phyloP scores from a whole-genome alignment of 225 moss, liverwort and hornwort species.

The Bryoerythrophyllum caledonicum region DNA sequence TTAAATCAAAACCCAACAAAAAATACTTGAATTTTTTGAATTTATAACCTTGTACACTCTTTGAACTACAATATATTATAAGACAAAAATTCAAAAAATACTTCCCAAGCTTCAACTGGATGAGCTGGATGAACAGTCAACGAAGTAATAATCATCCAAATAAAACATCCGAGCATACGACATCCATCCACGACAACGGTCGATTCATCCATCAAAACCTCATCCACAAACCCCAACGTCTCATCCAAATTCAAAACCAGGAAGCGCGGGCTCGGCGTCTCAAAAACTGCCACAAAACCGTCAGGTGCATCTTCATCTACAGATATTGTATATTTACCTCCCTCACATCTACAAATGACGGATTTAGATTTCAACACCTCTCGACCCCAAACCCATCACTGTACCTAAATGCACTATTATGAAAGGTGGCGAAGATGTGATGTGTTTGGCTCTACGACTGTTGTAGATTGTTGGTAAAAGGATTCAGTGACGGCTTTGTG shows the following conservation, averaged over 20 bases:
- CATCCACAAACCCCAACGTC: neutral
- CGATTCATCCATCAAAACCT: neutral
- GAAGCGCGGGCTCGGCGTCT: neutral
- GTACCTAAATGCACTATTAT: neutral
- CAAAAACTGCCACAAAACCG: neutral
- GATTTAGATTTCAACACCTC: neutral
- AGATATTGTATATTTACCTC: neutral
- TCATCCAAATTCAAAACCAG: slow-evolving; percentile 22
- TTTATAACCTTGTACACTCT: too few relatives aligned
- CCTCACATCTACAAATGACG: too few relatives aligned
- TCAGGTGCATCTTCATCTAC: too few relatives aligned
- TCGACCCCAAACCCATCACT: neutral
- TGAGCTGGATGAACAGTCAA: neutral
- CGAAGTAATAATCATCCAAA: neutral
- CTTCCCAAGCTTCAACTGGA: neutral
- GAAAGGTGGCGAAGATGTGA: neutral
- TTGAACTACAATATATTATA: too few relatives aligned
- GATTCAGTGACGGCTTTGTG: neutral
- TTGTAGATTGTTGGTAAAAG: neutral
- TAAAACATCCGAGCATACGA: neutral
- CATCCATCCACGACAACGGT: neutral
- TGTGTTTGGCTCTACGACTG: neutral
- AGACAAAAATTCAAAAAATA: too few relatives aligned
- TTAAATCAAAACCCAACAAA: too few relatives aligned
- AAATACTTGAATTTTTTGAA: too few relatives aligned